Evolutionary conservation across 1,139 yeast genomes (phyloP), one percentile per base, ranked within the genome.

Genomic region (Blastobotrys capitulatus): DNA sequence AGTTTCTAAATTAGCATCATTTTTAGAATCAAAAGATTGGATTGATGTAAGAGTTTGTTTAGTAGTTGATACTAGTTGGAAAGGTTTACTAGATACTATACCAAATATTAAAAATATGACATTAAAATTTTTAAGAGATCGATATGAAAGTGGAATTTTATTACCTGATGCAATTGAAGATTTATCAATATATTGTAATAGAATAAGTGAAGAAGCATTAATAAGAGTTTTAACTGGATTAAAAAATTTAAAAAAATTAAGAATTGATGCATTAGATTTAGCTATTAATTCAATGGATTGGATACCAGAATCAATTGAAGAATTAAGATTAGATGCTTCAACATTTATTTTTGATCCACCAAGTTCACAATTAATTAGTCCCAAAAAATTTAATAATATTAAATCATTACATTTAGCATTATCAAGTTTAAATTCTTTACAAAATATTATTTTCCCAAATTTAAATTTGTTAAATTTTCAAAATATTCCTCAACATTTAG

Each of bases 161-260:
- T 26, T 41, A n/a, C 44, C 44, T 12, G 38, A 41, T 19, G 44
- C 37, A n/a, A 41, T 41, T 9, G 44, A 41, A 20, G 44, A 41
- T 41, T 32, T 41, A 12, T 41, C 44, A 13, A 41, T 41, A 6
- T 41, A 41, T 32, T 41, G 44, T 36, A 29, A 41, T 15, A 19
- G 44, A 15, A 41, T 41, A 12, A 18, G 27, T 16, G 38, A 41
- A 41, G 32, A 41, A 41, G 44, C 44, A 16, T 20, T 41, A 27
- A n/a, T 27, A 13, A n/a, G 27, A 20, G 13, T 41, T 15, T 26
- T 41, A 31, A 6, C 7, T 2, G 44, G 44, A 3, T 3, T 41
- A 6, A 32, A 25, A 16, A 41, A 29, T 15, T 26, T 41, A 15
- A 29, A 32, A 31, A 41, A 41, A 37, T 36, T 41, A 18, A 36